These are phyloP conservation scores for Dothiorella sarmentorum DNA, from an alignment of 2,329 filamentous ascomycete species.

Conservation along the genomic window DNA sequence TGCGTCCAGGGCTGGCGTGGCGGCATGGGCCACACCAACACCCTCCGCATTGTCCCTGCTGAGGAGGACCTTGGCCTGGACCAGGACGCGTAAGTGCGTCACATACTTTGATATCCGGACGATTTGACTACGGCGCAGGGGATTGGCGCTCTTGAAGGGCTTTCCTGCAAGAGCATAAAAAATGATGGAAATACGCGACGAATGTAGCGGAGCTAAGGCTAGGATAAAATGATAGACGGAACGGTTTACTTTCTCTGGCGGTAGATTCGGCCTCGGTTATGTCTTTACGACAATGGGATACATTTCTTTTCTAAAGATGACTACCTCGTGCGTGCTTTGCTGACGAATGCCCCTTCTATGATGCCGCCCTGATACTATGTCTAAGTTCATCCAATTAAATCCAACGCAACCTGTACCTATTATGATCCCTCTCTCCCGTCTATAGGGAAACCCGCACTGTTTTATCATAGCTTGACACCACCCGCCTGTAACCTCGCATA, in stretches of 20 bases:
- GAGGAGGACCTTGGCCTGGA: conserved; percentile 50
- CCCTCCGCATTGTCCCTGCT: conserved; percentile 54
- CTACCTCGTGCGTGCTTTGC: not conserved
- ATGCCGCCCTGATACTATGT: too few species aligned
- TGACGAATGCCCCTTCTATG: not conserved
- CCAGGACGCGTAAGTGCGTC: conserved; percentile 38
- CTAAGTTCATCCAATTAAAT: not conserved
- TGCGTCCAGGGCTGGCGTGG: conserved; percentile 91
- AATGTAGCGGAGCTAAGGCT: not conserved
- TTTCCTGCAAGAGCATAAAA: not conserved
- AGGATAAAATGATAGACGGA: conserved; percentile 10
- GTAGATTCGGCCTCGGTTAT: not conserved
- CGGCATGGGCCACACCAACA: conserved; percentile 90
- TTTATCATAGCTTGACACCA: conserved; percentile 10
- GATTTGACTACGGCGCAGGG: conserved; percentile 10
- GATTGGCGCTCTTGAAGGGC: not conserved
- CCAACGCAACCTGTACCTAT: not conserved
- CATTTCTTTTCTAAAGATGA: not conserved
- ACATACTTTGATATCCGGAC: conserved; percentile 9
- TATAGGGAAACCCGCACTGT: not conserved
- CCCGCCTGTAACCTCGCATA: conserved; percentile 4
- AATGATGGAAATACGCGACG: conserved; percentile 2
- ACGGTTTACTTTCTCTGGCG: conserved; percentile 1
- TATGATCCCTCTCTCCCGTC: not conserved
- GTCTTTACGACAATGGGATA: not conserved